These are phyloP conservation scores for Sphaceloma murrayae DNA, from an alignment of 2,329 filamentous ascomycete species.

Conservation along the genomic window DNA sequence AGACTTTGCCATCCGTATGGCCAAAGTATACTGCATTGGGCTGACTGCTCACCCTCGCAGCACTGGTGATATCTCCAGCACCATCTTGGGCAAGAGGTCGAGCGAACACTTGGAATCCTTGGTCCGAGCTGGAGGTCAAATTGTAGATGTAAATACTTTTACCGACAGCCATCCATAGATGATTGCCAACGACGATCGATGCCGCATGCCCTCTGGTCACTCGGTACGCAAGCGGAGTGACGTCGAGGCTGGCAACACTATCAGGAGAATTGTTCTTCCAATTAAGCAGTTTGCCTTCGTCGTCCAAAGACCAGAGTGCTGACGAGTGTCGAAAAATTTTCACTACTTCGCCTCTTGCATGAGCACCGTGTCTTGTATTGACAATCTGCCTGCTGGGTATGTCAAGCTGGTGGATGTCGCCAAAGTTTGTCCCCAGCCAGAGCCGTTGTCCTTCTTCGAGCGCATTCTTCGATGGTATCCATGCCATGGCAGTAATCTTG, in stretches of 20 bases:
- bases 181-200: conserved; percentile 74
- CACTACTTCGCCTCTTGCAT: conserved; percentile 68
- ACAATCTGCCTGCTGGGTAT: conserved; percentile 63
- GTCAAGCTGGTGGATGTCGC: conserved; percentile 85
- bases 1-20: conserved; percentile 87
- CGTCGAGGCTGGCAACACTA: conserved; percentile 63
- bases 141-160: conserved; percentile 80
- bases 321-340: conserved; percentile 79
- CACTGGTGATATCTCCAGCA: conserved; percentile 79
- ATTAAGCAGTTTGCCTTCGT: conserved; percentile 73
- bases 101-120: conserved; percentile 65
- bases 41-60: conserved; percentile 62
- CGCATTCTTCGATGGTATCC: conserved; percentile 70
- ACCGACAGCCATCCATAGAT: conserved; percentile 79
- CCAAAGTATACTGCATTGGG: conserved; percentile 79
- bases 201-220: conserved; percentile 75
- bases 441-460: conserved; percentile 71
- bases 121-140: conserved; percentile 57
- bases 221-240: conserved; percentile 66
- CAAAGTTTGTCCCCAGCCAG: conserved; percentile 83
- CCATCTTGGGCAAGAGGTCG: conserved; percentile 60
- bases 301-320: conserved; percentile 90
- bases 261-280: conserved; percentile 69
- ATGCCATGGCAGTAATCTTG: conserved; percentile 70
- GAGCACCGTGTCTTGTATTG: conserved; percentile 58